These are phyloP conservation scores for Capsaspora owczarzaki DNA, from an alignment of 78 protist genomes.

Conservation along the genomic window DNA sequence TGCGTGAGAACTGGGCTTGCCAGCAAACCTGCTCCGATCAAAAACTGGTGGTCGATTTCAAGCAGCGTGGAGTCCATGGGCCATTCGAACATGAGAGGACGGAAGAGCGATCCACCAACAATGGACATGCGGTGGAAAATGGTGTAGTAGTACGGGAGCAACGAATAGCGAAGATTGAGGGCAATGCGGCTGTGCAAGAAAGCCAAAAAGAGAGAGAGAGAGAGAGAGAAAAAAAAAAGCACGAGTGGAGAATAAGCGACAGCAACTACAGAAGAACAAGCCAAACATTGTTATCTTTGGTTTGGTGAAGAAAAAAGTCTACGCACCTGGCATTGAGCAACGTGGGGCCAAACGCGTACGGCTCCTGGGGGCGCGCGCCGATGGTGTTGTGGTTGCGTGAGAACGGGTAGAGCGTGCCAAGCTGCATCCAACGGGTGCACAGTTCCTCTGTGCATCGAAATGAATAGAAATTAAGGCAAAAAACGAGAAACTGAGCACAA, in stretches of 20 bases:
- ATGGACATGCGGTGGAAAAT: neutral
- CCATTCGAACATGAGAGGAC: constrained; percentile 38
- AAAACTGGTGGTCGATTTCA: constrained; percentile 37
- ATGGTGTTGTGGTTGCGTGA: constrained; percentile 51
- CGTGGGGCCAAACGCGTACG: constrained; percentile 40
- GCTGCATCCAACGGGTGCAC: constrained; percentile 70
- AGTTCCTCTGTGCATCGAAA: constrained; percentile 47
- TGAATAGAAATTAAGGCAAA: neutral
- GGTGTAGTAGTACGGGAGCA: constrained; percentile 35
- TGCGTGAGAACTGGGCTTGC: constrained; percentile 9
- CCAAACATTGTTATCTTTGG: too few species aligned
- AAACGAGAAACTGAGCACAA: too few species aligned
- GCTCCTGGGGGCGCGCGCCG: constrained; percentile 50
- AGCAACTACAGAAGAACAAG: too few species aligned
- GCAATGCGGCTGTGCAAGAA: too few species aligned
- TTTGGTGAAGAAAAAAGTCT: too few species aligned
- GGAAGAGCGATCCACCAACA: constrained; percentile 13
- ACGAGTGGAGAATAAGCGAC: too few species aligned
- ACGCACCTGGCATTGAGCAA: neutral
- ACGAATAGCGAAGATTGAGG: neutral
- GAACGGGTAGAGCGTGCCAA: constrained; percentile 80
- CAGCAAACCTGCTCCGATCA: constrained; percentile 30
- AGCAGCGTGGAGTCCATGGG: constrained; percentile 4
- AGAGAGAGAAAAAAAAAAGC: too few species aligned
- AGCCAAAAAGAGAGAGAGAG: too few species aligned